Conservation (phyloP, 2,329 filamentous ascomycete genomes). For the Monosporascus sp. region DNA sequence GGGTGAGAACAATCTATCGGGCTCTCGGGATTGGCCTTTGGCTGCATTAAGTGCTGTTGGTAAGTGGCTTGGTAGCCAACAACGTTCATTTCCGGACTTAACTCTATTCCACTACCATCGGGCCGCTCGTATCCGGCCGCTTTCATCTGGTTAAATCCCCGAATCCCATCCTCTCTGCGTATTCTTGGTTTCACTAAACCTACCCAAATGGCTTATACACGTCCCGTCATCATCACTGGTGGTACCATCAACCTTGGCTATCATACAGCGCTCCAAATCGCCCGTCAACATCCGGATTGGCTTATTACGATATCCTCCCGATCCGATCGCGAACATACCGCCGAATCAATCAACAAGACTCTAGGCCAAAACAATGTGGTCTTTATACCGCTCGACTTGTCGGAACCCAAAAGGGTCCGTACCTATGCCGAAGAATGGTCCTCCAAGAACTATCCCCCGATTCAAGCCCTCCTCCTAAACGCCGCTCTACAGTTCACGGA, state of each 20-base stretch:
- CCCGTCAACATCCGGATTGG: slow-evolving; percentile 33
- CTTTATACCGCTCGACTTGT: slow-evolving; percentile 40
- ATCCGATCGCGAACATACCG: slow-evolving; percentile 35
- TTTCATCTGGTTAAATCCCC: too few relatives aligned
- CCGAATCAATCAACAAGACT: slow-evolving; percentile 36
- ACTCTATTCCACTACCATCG: too few relatives aligned
- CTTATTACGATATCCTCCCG: slow-evolving; percentile 39
- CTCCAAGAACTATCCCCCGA: slow-evolving; percentile 31
- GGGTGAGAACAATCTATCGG: too few relatives aligned
- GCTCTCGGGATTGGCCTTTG: too few relatives aligned
- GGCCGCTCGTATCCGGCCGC: too few relatives aligned
- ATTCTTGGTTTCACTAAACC: too few relatives aligned
- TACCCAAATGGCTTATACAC: not conserved
- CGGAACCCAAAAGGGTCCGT: slow-evolving; percentile 33
- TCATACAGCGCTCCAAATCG: slow-evolving; percentile 34
- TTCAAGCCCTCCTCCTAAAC: slow-evolving; percentile 42
- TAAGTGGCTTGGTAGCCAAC: too few relatives aligned
- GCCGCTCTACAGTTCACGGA: slow-evolving; percentile 41
- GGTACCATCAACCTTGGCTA: slow-evolving; percentile 41
- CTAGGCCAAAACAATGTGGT: slow-evolving; percentile 34
- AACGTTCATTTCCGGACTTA: too few relatives aligned
- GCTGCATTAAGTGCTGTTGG: too few relatives aligned
- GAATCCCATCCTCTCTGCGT: too few relatives aligned
- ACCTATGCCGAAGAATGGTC: slow-evolving; percentile 33
- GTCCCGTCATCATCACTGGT: slow-evolving; percentile 37